Base-by-base conservation (phyloP, 2,329 filamentous ascomycete species). In the Fusarium tuaranense region DNA sequence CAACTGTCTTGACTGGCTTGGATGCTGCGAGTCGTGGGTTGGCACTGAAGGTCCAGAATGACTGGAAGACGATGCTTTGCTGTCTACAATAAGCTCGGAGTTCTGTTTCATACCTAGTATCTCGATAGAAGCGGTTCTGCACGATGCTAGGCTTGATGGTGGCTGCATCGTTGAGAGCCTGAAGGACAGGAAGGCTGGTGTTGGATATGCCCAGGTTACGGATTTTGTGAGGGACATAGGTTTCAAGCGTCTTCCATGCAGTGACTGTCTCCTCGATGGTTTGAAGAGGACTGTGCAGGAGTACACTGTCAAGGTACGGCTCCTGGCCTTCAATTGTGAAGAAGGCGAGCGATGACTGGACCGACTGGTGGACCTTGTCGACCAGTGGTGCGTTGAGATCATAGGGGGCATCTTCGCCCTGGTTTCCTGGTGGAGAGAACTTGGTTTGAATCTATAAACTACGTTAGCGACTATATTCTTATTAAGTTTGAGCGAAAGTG, bases 171-270 rank as follows among this genome's bases (percentile, higher is more conserved):
- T 87, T 86, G 1, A 95, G 82, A 6, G 83, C 81, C 63, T 87
- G 80, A 1, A 97, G 85, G 2, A 90, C 81, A 0, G 86, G 80
- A 2, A 93, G 82, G n/a, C 86, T 84, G n/a, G 89, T 88, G 81
- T 97, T 97, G 64, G 93, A 95, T 65, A 97, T 92, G 46, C 94
- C 94, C 9, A 97, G 85, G 34, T 90, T 86, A 46, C 90, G 90
- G 72, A 95, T 90, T 51, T 78, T 82, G 75, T 87, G 80, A 0
- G 93, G 92, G 1, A 94, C 91, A 78, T 92, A 94, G 5, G 86
- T 83, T 78, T 93, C 89, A 16, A 96, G 86, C 0, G 89, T 83
- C 25, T 83, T 83, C 93, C 93, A 96, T 12, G 91, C 93, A 66
- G 88, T 85, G 32, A 92, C 77, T 0, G 93, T 90, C 48, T 87